Conservation (phyloP, 768 basidiomycete species). For the Collybia nuda region DNA sequence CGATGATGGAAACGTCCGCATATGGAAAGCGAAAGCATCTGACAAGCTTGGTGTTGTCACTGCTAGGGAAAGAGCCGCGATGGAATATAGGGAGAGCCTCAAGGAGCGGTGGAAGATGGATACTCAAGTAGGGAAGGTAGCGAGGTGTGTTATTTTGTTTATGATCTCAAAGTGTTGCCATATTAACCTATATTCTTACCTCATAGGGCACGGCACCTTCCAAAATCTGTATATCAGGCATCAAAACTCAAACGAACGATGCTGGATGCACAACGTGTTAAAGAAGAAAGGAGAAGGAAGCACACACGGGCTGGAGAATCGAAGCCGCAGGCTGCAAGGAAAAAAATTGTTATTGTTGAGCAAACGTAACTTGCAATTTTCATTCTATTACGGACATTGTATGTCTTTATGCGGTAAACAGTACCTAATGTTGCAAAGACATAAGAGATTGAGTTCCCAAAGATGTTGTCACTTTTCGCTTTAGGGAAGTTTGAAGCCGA, state of each 20-base stretch:
- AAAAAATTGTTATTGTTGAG: constrained; percentile 82
- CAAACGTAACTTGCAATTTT: constrained; percentile 46
- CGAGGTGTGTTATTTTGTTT: constrained; percentile 52
- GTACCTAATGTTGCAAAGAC: too few relatives aligned
- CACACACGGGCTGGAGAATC: constrained; percentile 84
- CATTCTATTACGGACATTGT: too few relatives aligned
- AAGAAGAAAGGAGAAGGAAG: constrained; percentile 89
- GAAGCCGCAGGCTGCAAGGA: constrained; percentile 91
- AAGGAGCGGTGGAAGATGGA: constrained; percentile 89
- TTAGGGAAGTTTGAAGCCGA: too few relatives aligned
- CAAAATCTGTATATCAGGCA: constrained; percentile 89
- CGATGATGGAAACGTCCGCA: constrained; percentile 91
- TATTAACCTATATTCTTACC: constrained; percentile 1
- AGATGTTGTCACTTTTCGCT: too few relatives aligned
- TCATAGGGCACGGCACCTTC: constrained; percentile 74
- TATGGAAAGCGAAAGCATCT: constrained; percentile 94
- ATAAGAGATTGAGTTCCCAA: too few relatives aligned
- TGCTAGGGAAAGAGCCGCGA: constrained; percentile 84
- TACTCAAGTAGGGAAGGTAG: constrained; percentile 74
- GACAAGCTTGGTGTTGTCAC: constrained; percentile 92
- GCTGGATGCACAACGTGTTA: constrained; percentile 85
- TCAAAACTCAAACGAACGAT: constrained; percentile 88
- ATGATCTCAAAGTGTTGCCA: constrained; percentile 2
- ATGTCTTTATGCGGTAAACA: too few relatives aligned
- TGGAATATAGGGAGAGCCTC: constrained; percentile 90